These are phyloP conservation scores for Coriaria nepalensis DNA, from an alignment of 306 rosid species.

Conservation along the genomic window DNA sequence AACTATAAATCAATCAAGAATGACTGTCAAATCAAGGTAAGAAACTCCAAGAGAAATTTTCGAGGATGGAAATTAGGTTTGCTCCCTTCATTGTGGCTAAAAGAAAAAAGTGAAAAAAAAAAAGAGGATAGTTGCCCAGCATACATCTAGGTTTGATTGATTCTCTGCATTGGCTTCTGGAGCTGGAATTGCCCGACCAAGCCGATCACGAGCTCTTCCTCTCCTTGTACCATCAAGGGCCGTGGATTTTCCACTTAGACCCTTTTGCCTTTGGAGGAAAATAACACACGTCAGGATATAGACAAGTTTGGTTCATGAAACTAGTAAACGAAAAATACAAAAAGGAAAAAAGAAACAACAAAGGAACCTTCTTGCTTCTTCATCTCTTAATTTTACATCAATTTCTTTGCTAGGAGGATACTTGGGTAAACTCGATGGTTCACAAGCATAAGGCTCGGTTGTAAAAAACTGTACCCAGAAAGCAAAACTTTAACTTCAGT, in stretches of 20 bases:
- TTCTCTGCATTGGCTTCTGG: conserved; percentile 97
- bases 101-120: not conserved
- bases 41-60: too few species aligned
- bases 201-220: conserved; percentile 60
- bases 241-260: conserved; percentile 50
- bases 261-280: conserved; percentile 56
- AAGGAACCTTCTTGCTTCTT: conserved; percentile 82
- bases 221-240: conserved; percentile 55
- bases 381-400: conserved; percentile 88
- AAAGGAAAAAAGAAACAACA: conserved; percentile 10
- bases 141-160: conserved; percentile 84
- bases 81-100: too few species aligned
- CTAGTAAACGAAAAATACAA: conserved; percentile 10
- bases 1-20: too few species aligned
- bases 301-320: conserved; percentile 5
- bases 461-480: conserved; percentile 56
- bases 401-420: conserved; percentile 96
- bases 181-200: conserved; percentile 68
- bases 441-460: conserved; percentile 79
- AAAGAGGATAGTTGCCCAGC: conserved; percentile 11
- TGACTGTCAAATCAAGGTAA: too few species aligned
- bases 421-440: conserved; percentile 82
- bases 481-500: conserved; percentile 14
- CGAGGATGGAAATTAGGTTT: too few species aligned
- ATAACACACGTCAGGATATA: conserved; percentile 13